Percentiles rank a stretch among this genome's conserved stretches.
Evolutionary conservation across 495 filamentous ascomycete genomes (phyloP).

Genomic region (Penicillium tannophilum): DNA sequence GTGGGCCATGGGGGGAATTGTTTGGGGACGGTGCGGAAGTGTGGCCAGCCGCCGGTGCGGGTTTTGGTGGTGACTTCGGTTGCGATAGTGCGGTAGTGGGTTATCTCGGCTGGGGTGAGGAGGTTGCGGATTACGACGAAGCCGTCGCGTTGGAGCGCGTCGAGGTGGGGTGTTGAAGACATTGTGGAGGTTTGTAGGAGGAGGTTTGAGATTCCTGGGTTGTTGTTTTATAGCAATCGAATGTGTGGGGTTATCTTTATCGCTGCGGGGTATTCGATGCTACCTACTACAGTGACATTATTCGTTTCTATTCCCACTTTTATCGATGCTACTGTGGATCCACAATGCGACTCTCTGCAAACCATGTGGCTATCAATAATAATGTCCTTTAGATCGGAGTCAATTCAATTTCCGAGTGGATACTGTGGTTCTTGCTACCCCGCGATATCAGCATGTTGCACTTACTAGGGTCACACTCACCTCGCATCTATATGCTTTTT

Average conservation of each 20-base stretch:
- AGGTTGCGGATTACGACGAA: slow-evolving; percentile 51
- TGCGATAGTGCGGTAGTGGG: slow-evolving; percentile 57
- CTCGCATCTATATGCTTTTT: not conserved
- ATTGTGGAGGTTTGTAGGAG: slow-evolving; percentile 10
- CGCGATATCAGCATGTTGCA: slow-evolving; percentile 2
- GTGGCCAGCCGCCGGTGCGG: slow-evolving; percentile 67
- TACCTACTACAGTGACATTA: slow-evolving; percentile 25
- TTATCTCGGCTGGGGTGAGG: slow-evolving; percentile 50
- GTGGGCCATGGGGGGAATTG: slow-evolving; percentile 82
- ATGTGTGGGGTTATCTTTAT: slow-evolving; percentile 35
- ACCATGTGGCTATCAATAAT: slow-evolving; percentile 2
- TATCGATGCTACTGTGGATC: slow-evolving; percentile 28
- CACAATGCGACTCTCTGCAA: slow-evolving; percentile 3
- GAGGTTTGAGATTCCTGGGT: not conserved
- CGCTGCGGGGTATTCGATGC: slow-evolving; percentile 31
- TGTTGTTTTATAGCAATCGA: slow-evolving; percentile 1
- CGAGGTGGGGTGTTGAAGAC: slow-evolving; percentile 37
- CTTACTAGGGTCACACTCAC: not conserved
- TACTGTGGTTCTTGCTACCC: too few relatives aligned
- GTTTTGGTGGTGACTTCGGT: slow-evolving; percentile 55
- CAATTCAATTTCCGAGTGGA: not conserved
- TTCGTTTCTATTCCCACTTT: not conserved
- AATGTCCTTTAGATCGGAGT: not conserved
- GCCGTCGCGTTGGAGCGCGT: slow-evolving; percentile 50
- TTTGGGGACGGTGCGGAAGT: slow-evolving; percentile 80